A percentile compares a stretch with the other conserved stretches of the same genome.
phyloP scores from a whole-genome alignment of 345 rosid genomes.

The Populus simonii region DNA sequence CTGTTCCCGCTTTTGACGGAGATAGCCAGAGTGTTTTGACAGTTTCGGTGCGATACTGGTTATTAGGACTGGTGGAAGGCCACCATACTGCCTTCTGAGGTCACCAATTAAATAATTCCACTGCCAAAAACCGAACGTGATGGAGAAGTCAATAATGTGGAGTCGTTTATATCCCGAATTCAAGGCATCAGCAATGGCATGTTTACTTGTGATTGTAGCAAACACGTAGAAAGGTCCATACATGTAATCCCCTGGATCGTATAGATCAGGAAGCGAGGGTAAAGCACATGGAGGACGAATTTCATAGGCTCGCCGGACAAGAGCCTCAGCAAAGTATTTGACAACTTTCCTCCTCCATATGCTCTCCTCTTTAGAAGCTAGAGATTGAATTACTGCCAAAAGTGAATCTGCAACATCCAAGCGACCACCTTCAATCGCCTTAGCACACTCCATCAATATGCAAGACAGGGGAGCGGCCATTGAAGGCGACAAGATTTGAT shows the following conservation, averaged over 20 bases:
- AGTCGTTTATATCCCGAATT: neutral
- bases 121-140: neutral
- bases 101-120: neutral
- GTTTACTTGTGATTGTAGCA: neutral
- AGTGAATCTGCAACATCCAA: neutral
- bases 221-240: neutral
- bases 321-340: neutral
- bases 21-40: neutral
- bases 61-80: neutral
- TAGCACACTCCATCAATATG: neutral
- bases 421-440: neutral
- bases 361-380: neutral
- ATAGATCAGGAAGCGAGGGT: neutral
- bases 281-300: neutral
- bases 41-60: neutral
- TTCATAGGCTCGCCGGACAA: neutral
- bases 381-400: neutral
- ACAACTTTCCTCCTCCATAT: neutral
- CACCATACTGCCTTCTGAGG: accelerated
- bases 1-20: neutral
- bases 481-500: neutral
- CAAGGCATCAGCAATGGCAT: neutral
- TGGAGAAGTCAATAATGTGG: neutral
- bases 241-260: too few species aligned
- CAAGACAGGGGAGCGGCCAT: neutral